Evolutionary conservation across 1,139 yeast genomes (phyloP).

Genomic region (Torulaspora globosa): DNA sequence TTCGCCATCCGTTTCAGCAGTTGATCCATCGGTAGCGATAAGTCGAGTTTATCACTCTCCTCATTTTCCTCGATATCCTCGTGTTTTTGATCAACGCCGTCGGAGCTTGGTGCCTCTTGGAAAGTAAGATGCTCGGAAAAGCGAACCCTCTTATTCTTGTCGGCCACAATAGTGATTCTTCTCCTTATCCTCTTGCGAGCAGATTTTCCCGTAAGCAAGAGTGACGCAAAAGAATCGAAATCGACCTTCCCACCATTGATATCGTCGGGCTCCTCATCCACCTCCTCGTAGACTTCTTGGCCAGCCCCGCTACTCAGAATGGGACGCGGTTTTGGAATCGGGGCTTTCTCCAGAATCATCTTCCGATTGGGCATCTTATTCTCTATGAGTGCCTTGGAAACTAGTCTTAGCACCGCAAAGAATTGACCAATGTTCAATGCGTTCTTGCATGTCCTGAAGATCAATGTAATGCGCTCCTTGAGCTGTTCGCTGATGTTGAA

Average conservation of each 20-base stretch:
- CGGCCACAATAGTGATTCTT: conserved; percentile 36
- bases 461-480: conserved; percentile 45
- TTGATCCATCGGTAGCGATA: conserved; percentile 72
- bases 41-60: conserved; percentile 41
- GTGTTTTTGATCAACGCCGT: conserved; percentile 5
- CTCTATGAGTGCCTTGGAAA: conserved; percentile 47
- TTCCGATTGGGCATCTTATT: conserved; percentile 50
- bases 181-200: conserved; percentile 37
- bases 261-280: conserved; percentile 21
- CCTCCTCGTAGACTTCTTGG: conserved; percentile 35
- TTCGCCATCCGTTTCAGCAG: conserved; percentile 46
- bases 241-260: conserved; percentile 43
- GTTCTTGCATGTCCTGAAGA: conserved; percentile 49
- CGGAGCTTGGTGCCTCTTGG: conserved; percentile 28
- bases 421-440: conserved; percentile 70
- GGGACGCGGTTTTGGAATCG: conserved; percentile 65
- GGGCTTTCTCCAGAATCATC: conserved; percentile 50
- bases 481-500: conserved; percentile 48
- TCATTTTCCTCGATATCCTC: conserved; percentile 9
- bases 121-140: conserved; percentile 59
- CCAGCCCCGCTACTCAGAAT: conserved; percentile 51
- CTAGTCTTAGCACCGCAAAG: conserved; percentile 63
- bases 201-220: conserved; percentile 65
- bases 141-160: conserved; percentile 54
- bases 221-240: conserved; percentile 69